Base-by-base conservation (phyloP, 2,329 filamentous ascomycete genomes). In the Monosporascus sp. region DNA sequence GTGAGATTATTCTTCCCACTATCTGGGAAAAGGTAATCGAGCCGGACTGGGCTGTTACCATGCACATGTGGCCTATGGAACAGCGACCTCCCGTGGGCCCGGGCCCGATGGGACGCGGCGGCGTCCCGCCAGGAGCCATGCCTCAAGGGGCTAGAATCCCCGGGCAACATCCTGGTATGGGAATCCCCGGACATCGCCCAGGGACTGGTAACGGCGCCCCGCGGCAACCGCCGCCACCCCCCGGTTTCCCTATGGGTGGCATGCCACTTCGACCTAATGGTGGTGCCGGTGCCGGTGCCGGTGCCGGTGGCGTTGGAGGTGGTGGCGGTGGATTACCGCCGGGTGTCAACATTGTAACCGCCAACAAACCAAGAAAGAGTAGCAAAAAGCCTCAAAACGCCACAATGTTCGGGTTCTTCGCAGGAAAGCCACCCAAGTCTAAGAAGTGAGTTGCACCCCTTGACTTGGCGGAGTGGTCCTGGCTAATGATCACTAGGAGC, bases 21-120 rank as follows among this genome's bases (percentile, higher is more conserved):
- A 83, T 93, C 16, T 94, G 89, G 89, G 89, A 92, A 60, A 88
- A 85, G 61, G 86, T 90, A 45, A 77, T 94, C 50, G 80, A 93
- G 68, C 89, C 89, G 2, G 89, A 92, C 67, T 88, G 85, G 85
- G 74, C 79, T 44, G 78, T 87, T 57, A 85, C 81, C 3, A 87
- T 87, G 84, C 81, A 79, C 40, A 82, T 83, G 78, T 83, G 80
- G 80, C 80, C 80, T 2, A 75, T 79, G 70, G 77, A 81, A 9
- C 60, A 61, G 37, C 57, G 46, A 35, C 55, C 60, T 27, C 49
- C 45, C 9, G 50, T 49, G 26, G 54, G 49, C 11, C 31, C 11
- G 20, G 52, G 48, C 48, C 50, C 51, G 14, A 58, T 57, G 57
- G 56, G 49, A 37, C 59, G 49, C 35, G 52, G 55, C 17, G 51